A percentile compares a stretch with the other conserved stretches of the same genome.
phyloP scores from a whole-genome alignment of 805 yeast species.

The Ogataea henricii region DNA sequence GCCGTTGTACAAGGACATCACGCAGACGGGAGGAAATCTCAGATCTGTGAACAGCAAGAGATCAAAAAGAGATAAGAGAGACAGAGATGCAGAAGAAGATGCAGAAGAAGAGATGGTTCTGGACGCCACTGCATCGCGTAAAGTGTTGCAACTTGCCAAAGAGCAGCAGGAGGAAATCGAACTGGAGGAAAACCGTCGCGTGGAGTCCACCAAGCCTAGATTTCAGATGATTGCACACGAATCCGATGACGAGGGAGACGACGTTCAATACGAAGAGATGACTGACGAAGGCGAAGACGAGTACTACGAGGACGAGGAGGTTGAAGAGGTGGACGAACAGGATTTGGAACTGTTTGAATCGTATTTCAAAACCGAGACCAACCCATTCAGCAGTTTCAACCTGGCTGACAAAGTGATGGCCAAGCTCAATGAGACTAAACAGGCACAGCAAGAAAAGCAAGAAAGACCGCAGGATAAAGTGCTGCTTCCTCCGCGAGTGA shows the following conservation, averaged over 20 bases:
- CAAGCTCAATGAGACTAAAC: conserved; percentile 69
- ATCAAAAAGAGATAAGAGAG: conserved; percentile 25
- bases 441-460: conserved; percentile 28
- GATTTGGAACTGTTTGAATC: conserved; percentile 85
- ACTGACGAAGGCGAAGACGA: conserved; percentile 40
- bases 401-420: conserved; percentile 95
- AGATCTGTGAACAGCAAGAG: conserved; percentile 39
- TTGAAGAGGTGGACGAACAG: conserved; percentile 65
- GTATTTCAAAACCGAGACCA: conserved; percentile 50
- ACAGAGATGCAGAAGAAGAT: conserved; percentile 43
- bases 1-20: conserved; percentile 76
- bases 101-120: conserved; percentile 63
- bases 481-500: conserved; percentile 91
- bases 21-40: conserved; percentile 79
- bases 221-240: conserved; percentile 37
- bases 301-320: conserved; percentile 52
- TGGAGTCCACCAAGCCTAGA: conserved; percentile 30
- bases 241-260: conserved; percentile 36
- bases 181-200: conserved; percentile 53
- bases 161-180: conserved; percentile 92
- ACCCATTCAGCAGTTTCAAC: conserved; percentile 52
- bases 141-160: conserved; percentile 83
- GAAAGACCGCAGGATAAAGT: conserved; percentile 68
- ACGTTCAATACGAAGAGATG: conserved; percentile 32
- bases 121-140: conserved; percentile 81